Base-by-base conservation (phyloP, 2,329 filamentous ascomycete genomes). In the Xylariaceae sp. region DNA sequence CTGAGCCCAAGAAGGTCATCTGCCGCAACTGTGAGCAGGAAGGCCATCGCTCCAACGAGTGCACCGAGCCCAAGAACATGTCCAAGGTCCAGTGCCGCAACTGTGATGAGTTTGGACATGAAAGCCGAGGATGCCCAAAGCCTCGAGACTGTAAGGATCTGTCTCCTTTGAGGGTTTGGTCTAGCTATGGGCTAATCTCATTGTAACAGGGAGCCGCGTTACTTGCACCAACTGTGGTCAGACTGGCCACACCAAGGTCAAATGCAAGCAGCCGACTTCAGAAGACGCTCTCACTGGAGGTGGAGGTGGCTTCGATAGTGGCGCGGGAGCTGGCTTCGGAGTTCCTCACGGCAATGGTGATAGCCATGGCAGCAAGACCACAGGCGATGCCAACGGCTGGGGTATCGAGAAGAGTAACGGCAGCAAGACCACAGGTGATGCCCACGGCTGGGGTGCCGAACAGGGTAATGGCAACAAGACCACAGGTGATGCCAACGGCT, bases 21-120 rank as follows among this genome's bases (percentile, higher is more conserved):
- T 86, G 80, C 59, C 72, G 71, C 41, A 62, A 72, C 54, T 83
- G 80, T 42, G 63, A 72, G 12, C 65, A 74, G 42, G 63, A 65
- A 38, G 78, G 78, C 3, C 79, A 83, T 47, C 69, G 66, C 43
- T 67, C 75, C 35, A 69, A 67, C 23, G 80, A 85, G 29, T 85
- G 75, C 51, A 68, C 75, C 0, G 60, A 66, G 52, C 60, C 61
- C 26, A 59, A 51, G 43, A 61, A 62, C 49, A 55, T 56, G 48
- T 47, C 44, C n/a, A 55, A 61, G 26, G 49, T 55, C 26, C 53
- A 62, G 44, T 74, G 70, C 56, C 60, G 63, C 36, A 73, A 73
- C 58, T 74, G 70, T 40, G 68, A 71, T 31, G 61, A 61, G 32
- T 62, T 55, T 11, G 72, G 71, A 3, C 71, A 75, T 41, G 49